phyloP scores from a whole-genome alignment of 2,329 filamentous ascomycete species.

The Epichloe aotearoae region DNA sequence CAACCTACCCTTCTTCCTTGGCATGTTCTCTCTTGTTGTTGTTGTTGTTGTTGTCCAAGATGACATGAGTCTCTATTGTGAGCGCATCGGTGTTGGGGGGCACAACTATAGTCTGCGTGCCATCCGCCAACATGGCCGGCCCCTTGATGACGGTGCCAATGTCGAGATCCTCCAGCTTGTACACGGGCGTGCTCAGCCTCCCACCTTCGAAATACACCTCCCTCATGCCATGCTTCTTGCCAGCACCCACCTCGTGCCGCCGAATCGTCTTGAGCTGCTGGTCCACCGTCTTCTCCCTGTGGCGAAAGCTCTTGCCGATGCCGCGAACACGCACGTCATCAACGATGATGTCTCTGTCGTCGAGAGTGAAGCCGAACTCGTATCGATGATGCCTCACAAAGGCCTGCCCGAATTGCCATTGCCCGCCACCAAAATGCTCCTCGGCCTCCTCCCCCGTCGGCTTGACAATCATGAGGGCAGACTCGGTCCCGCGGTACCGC shows the following conservation, averaged over 20 bases:
- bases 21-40: conserved; percentile 34
- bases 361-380: conserved; percentile 82
- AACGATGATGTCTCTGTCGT: conserved; percentile 74
- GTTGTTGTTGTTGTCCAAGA: conserved; percentile 53
- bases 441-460: conserved; percentile 50
- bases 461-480: conserved; percentile 77
- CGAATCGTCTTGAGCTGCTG: conserved; percentile 63
- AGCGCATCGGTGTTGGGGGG: conserved; percentile 66
- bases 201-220: conserved; percentile 79
- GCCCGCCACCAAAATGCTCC: conserved; percentile 46
- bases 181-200: conserved; percentile 64
- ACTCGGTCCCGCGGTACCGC: conserved; percentile 82
- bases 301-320: conserved; percentile 77
- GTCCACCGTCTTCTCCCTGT: conserved; percentile 69
- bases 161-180: conserved; percentile 62
- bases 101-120: conserved; percentile 84
- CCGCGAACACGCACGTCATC: conserved; percentile 82
- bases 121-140: conserved; percentile 76
- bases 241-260: conserved; percentile 38
- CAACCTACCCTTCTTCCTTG: conserved; percentile 16
- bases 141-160: conserved; percentile 63
- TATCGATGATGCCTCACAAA: conserved; percentile 82
- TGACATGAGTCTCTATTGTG: conserved; percentile 73
- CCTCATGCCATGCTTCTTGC: conserved; percentile 52
- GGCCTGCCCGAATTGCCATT: conserved; percentile 72